Conservation (phyloP, 345 rosid genomes). For the Melaleuca alternifolia region DNA sequence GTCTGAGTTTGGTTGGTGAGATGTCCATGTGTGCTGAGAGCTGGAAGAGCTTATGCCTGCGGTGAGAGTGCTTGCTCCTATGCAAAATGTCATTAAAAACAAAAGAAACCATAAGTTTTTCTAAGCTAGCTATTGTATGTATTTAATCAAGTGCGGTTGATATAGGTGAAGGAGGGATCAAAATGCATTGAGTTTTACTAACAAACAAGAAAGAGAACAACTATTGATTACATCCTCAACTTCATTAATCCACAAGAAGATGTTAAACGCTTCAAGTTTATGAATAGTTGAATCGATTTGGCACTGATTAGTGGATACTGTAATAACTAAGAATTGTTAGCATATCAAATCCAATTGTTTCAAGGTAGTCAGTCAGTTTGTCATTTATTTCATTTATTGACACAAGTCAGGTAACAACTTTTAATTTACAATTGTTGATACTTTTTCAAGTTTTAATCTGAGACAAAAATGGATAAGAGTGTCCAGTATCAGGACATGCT, state of each 20-base stretch:
- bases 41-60: neutral
- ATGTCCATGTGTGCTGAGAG: neutral
- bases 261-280: neutral
- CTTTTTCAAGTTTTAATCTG: neutral
- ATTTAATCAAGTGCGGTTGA: neutral
- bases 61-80: neutral
- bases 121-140: neutral
- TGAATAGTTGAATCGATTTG: neutral
- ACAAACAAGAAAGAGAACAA: neutral
- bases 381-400: neutral
- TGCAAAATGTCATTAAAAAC: neutral
- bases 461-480: neutral
- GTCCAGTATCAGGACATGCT: rapidly evolving
- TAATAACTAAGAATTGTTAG: neutral
- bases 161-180: neutral
- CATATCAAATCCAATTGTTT: neutral
- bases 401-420: neutral
- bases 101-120: neutral
- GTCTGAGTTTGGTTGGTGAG: neutral
- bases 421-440: neutral
- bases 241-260: neutral
- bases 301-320: neutral
- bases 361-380: neutral
- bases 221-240: neutral
- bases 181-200: neutral